phyloP scores from a whole-genome alignment of 148 eudicot species.

The Camellia lanceoleosa region DNA sequence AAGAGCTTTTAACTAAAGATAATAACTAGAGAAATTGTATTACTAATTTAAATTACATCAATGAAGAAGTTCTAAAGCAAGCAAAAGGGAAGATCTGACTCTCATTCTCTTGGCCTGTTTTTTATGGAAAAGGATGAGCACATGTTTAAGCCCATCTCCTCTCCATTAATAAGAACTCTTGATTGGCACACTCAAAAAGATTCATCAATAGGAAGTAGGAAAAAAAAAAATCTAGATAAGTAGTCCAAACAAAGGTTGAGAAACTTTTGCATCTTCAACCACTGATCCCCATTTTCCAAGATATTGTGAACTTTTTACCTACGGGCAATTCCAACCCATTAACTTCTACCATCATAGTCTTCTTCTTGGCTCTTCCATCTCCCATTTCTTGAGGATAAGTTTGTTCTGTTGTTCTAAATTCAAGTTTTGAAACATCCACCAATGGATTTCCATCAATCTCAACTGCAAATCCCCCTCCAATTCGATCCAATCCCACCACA shows the following conservation, averaged over 20 bases:
- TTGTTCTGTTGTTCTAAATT: slow-evolving; percentile 34
- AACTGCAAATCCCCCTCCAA: slow-evolving; percentile 30
- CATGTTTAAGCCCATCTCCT: slow-evolving; percentile 19
- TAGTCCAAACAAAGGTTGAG: background rate
- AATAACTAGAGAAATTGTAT: background rate
- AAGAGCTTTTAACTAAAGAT: background rate
- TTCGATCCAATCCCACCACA: slow-evolving; percentile 65
- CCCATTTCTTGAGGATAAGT: slow-evolving; percentile 25
- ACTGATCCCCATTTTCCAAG: slow-evolving; percentile 73
- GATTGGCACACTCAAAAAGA: slow-evolving; percentile 7
- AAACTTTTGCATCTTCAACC: slow-evolving; percentile 15
- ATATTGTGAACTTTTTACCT: slow-evolving; percentile 73
- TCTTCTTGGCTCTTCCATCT: slow-evolving; percentile 35
- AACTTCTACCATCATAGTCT: slow-evolving; percentile 68
- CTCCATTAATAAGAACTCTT: slow-evolving; percentile 8
- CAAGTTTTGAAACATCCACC: slow-evolving; percentile 34
- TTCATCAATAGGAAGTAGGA: background rate
- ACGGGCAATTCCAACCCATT: slow-evolving; percentile 70
- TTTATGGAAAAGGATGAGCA: slow-evolving; percentile 19
- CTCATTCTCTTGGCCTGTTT: slow-evolving; percentile 4
- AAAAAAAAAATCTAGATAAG: slow-evolving; percentile 6
- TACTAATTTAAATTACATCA: background rate
- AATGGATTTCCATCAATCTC: slow-evolving; percentile 49
- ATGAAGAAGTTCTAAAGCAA: slow-evolving; percentile 8
- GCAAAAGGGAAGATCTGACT: background rate